These are phyloP conservation scores for Colletotrichum echinochloae DNA, from an alignment of 2,329 filamentous ascomycete genomes.

Conservation along the genomic window DNA sequence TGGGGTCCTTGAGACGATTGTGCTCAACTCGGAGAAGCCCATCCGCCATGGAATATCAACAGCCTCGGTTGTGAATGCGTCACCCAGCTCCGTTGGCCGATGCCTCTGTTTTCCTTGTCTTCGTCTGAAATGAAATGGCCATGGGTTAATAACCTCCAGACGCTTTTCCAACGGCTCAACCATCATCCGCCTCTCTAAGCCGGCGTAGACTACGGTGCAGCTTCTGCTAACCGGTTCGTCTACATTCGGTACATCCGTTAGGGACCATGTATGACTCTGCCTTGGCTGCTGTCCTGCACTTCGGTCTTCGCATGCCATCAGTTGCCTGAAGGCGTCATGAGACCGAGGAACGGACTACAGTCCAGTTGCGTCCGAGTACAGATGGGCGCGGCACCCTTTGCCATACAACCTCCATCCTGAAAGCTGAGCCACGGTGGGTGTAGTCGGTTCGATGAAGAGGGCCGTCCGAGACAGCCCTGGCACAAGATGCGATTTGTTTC, in stretches of 20 bases:
- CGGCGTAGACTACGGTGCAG: slow-evolving; percentile 6
- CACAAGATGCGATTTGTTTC: neutral
- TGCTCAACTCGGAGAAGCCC: neutral
- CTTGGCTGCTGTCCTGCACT: neutral
- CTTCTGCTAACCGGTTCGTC: neutral
- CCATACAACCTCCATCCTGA: neutral
- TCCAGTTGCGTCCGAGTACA: neutral
- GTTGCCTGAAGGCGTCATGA: neutral
- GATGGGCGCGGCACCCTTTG: neutral
- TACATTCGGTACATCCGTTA: neutral
- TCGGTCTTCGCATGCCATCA: neutral
- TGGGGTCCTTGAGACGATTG: neutral
- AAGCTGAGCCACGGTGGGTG: neutral
- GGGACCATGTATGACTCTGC: neutral
- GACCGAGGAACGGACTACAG: neutral
- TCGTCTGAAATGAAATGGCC: slow-evolving; percentile 8
- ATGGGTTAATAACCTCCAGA: neutral
- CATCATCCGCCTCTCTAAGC: slow-evolving; percentile 7
- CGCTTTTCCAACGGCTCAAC: slow-evolving; percentile 12
- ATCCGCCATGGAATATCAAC: neutral
- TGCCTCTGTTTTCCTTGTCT: neutral
- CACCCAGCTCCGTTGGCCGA: neutral
- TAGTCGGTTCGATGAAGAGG: neutral
- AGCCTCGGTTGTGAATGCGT: neutral
- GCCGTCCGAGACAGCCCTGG: neutral